Evolutionary conservation across 2,329 filamentous ascomycete genomes (phyloP).

Genomic region (Amylocarpus encephaloides): DNA sequence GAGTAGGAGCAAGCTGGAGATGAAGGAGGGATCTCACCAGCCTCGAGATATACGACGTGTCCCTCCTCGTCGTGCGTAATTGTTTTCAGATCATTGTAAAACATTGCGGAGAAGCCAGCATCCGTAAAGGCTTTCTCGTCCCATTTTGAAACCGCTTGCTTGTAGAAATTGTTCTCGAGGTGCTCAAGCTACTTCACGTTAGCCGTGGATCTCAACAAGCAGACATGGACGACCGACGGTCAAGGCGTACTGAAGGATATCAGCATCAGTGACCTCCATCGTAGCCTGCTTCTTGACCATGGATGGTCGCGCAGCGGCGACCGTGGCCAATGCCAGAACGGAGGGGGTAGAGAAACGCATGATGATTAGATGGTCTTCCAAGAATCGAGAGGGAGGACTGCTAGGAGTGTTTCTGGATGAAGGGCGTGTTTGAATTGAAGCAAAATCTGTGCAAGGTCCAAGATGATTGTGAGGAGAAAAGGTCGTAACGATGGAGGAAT

Average conservation of each 20-base stretch:
- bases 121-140: conserved; percentile 43
- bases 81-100: conserved; percentile 52
- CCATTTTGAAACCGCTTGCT: conserved; percentile 52
- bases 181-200: conserved; percentile 40
- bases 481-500: not conserved
- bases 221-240: conserved; percentile 23
- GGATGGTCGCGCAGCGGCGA: conserved; percentile 10
- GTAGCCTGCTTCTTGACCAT: conserved; percentile 20
- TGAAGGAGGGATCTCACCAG: conserved; percentile 12
- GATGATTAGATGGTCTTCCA: conserved; percentile 1
- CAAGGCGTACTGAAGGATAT: conserved; percentile 43
- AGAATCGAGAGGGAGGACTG: not conserved
- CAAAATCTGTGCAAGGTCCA: not conserved
- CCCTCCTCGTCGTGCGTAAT: conserved; percentile 50
- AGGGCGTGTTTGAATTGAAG: not conserved
- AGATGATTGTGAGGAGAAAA: conserved; percentile 1
- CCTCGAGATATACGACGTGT: conserved; percentile 52
- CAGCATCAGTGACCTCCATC: conserved; percentile 20
- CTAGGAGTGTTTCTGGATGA: not conserved
- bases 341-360: conserved; percentile 26
- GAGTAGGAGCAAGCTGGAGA: not conserved
- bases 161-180: conserved; percentile 59
- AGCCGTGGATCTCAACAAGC: not conserved
- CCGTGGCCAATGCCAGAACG: conserved; percentile 13
- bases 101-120: conserved; percentile 44